These are phyloP conservation scores for Hygrophorus russula DNA, from an alignment of 768 basidiomycete genomes.

Conservation along the genomic window DNA sequence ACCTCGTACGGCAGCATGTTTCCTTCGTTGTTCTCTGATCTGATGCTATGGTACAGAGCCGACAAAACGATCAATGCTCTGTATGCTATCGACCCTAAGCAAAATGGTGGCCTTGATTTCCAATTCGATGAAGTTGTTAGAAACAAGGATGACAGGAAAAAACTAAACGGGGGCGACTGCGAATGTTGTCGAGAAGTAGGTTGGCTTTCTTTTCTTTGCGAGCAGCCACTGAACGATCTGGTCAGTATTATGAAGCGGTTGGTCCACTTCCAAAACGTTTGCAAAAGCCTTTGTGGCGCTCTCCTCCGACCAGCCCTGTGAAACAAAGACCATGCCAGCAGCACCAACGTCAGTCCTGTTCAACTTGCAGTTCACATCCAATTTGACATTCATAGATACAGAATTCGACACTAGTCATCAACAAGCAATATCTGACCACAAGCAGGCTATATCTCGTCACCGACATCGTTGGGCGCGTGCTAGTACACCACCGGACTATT, in stretches of 20 bases:
- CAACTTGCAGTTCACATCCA: neutral
- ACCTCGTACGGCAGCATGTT: slow-evolving; percentile 7
- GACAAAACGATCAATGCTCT: slow-evolving; percentile 45
- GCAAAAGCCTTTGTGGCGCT: slow-evolving; percentile 66
- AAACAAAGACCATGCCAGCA: slow-evolving; percentile 16
- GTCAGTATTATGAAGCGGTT: slow-evolving; percentile 72
- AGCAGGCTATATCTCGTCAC: slow-evolving; percentile 62
- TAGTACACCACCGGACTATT: slow-evolving; percentile 77
- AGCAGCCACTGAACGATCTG: neutral
- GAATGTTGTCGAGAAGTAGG: slow-evolving; percentile 69
- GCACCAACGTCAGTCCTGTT: slow-evolving; percentile 8
- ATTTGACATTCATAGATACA: neutral
- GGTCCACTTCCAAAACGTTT: slow-evolving; percentile 59
- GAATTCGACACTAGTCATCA: slow-evolving; percentile 11
- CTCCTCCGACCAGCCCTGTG: slow-evolving; percentile 30
- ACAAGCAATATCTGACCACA: slow-evolving; percentile 38
- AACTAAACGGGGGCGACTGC: slow-evolving; percentile 69
- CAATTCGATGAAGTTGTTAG: slow-evolving; percentile 75
- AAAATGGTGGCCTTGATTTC: slow-evolving; percentile 54
- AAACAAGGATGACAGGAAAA: slow-evolving; percentile 46
- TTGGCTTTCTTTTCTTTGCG: neutral
- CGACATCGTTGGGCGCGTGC: slow-evolving; percentile 59
- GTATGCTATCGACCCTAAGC: slow-evolving; percentile 54
- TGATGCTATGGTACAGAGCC: slow-evolving; percentile 11
- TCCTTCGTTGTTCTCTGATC: neutral